Evolutionary conservation across 805 yeast genomes (phyloP), one percentile per base, ranked within the genome.

Genomic region (Saccharomyces mikatae): DNA sequence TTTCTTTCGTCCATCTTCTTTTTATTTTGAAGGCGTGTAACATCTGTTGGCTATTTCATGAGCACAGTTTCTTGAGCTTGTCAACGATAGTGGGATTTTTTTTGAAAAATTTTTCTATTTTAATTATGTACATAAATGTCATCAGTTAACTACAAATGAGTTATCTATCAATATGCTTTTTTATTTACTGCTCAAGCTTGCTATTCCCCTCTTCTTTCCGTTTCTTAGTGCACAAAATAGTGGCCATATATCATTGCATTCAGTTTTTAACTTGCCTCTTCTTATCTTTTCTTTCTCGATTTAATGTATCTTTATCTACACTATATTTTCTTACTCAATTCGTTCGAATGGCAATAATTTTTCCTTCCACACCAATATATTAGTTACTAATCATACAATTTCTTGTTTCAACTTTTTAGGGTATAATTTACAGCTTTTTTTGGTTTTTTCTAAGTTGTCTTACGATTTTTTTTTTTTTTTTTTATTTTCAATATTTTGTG

Each of bases 11-110:
- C 53, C 49, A 58, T 60, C 58, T 60, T 55, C 51, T 56, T 60
- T 59, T 61, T 65, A 65, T 67, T 68, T 67, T 67, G 71, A 68
- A 67, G 60, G 62, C 68, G 62, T 61, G 66, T 58, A 53, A 67
- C 64, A 68, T 54, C 52, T 52, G 30, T 50, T 17, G 31, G 14
- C 50, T 21, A 46, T 30, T 32, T 31, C 26, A 22, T 32, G 52
- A 48, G 28, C 29, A 41, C 2, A 24, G 6, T 48, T 49, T 41
- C 48, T 41, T 47, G 14, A n/a, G 8, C 29, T 31, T 22, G 9
- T 14, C 17, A 28, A 6, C 24, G 10, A 13, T 17, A 22, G 17
- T 3, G 5, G 8, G 2, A 8, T 26, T 21, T 47, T 41, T 48
- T 31, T 31, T 31, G 17, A 31, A 31, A 31, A 48, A 24, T 30